A percentile compares a stretch with the other conserved stretches of the same genome.
phyloP scores from a whole-genome alignment of 2,329 filamentous ascomycete species.

The Diaporthe nobilis region DNA sequence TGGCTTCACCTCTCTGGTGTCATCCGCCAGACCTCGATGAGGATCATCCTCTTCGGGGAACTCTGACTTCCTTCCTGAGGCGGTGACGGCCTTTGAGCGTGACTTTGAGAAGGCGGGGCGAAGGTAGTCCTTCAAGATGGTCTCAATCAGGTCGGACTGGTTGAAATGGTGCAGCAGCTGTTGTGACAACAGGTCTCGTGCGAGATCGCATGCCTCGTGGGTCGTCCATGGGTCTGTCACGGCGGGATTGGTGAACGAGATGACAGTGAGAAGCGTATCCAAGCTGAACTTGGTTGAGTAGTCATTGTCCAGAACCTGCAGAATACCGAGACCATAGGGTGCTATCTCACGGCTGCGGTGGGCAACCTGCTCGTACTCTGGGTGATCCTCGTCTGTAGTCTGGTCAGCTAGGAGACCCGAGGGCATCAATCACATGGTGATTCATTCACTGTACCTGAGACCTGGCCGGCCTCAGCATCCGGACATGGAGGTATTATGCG shows the following conservation, averaged over 20 bases:
- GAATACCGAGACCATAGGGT: slow-evolving; percentile 23
- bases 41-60: slow-evolving; percentile 58
- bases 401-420: not conserved
- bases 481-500: slow-evolving; percentile 25
- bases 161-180: slow-evolving; percentile 45
- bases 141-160: slow-evolving; percentile 63
- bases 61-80: slow-evolving; percentile 68
- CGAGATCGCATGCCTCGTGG: slow-evolving; percentile 47
- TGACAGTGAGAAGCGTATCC: slow-evolving; percentile 51
- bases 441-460: slow-evolving; percentile 14
- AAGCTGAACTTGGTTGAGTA: slow-evolving; percentile 40
- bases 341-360: slow-evolving; percentile 30
- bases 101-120: slow-evolving; percentile 76
- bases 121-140: slow-evolving; percentile 74
- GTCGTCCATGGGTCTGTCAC: slow-evolving; percentile 51
- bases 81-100: slow-evolving; percentile 67
- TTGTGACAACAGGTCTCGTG: slow-evolving; percentile 51
- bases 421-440: not conserved
- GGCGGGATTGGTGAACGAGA: slow-evolving; percentile 47
- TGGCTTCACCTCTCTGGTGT: slow-evolving; percentile 63
- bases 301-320: not conserved
- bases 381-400: slow-evolving; percentile 23
- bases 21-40: slow-evolving; percentile 51
- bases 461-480: not conserved
- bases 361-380: slow-evolving; percentile 34